Evolutionary conservation across 1,139 yeast genomes (phyloP).

Genomic region (Yamadazyma kanchanaburiensis): DNA sequence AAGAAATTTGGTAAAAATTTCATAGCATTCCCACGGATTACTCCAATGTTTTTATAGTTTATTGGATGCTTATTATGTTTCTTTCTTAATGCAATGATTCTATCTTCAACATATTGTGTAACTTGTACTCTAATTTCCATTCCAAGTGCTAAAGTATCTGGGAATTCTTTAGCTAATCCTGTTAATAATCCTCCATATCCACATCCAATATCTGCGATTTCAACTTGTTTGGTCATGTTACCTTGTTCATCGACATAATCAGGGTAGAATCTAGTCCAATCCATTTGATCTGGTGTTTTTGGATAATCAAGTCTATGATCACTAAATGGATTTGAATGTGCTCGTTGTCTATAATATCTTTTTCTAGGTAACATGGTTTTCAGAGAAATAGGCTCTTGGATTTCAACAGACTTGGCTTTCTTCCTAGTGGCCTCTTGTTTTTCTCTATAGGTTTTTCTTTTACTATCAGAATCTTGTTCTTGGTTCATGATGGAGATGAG

Average conservation of each 20-base stretch:
- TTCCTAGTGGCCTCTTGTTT: conserved; percentile 33
- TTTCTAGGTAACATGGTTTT: conserved; percentile 66
- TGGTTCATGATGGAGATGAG: conserved; percentile 13
- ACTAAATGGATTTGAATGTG: conserved; percentile 96
- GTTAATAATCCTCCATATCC: conserved; percentile 94
- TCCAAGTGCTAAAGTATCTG: conserved; percentile 73
- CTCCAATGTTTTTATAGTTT: conserved; percentile 77
- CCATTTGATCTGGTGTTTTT: conserved; percentile 72
- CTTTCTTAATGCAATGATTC: conserved; percentile 82
- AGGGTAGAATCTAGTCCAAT: conserved; percentile 81
- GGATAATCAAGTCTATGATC: conserved; percentile 95
- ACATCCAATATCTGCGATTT: conserved; percentile 95
- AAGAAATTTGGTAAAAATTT: conserved; percentile 94
- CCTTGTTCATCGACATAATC: conserved; percentile 41
- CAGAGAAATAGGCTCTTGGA: conserved; percentile 12
- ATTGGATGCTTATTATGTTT: conserved; percentile 25
- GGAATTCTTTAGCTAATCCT: conserved; percentile 74
- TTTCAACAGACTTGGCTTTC: conserved; percentile 30
- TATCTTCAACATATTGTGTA: conserved; percentile 93
- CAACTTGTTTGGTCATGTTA: conserved; percentile 56
- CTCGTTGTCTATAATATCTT: conserved; percentile 91
- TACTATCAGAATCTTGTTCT: conserved; percentile 32
- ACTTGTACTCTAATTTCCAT: conserved; percentile 99
- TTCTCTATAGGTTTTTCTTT: conserved; percentile 38
- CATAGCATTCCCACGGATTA: conserved; percentile 94